Evolutionary conservation across 169 alveolate genomes (phyloP).

Genomic region (Babesia bovis): DNA sequence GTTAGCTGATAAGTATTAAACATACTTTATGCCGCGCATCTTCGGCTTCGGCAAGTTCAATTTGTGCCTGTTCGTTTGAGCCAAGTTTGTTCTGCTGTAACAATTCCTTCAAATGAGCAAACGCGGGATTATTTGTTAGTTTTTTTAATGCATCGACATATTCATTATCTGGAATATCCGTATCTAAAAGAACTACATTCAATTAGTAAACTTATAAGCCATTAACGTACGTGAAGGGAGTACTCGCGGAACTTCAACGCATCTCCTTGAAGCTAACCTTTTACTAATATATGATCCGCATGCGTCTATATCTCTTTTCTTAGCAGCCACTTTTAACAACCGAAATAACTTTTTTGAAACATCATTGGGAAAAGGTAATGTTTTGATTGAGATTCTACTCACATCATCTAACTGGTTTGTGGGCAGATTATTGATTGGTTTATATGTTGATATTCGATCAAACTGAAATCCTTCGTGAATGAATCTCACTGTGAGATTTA

Average conservation of each 20-base stretch:
- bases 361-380: constrained; percentile 71
- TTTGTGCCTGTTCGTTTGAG: constrained; percentile 74
- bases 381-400: constrained; percentile 50
- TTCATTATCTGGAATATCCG: constrained; percentile 15
- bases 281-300: constrained; percentile 73
- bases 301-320: constrained; percentile 79
- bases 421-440: constrained; percentile 14
- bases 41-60: constrained; percentile 71
- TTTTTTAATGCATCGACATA: constrained; percentile 28
- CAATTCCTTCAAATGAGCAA: constrained; percentile 56
- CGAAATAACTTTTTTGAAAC: constrained; percentile 68
- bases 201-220: constrained; percentile 2
- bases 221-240: constrained; percentile 74
- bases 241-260: constrained; percentile 82
- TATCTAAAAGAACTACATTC: constrained; percentile 43
- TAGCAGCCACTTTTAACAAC: constrained; percentile 65
- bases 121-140: constrained; percentile 60
- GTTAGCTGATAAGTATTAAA: constrained; percentile 1
- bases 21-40: constrained; percentile 75
- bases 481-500: background rate
- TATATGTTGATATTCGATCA: constrained; percentile 54
- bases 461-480: constrained; percentile 56
- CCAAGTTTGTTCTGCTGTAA: constrained; percentile 59
- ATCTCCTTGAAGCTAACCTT: constrained; percentile 72
- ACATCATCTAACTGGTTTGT: constrained; percentile 43